Base-by-base conservation (phyloP, 176 grass and related monocot genomes). In the Neostapfia colusana region DNA sequence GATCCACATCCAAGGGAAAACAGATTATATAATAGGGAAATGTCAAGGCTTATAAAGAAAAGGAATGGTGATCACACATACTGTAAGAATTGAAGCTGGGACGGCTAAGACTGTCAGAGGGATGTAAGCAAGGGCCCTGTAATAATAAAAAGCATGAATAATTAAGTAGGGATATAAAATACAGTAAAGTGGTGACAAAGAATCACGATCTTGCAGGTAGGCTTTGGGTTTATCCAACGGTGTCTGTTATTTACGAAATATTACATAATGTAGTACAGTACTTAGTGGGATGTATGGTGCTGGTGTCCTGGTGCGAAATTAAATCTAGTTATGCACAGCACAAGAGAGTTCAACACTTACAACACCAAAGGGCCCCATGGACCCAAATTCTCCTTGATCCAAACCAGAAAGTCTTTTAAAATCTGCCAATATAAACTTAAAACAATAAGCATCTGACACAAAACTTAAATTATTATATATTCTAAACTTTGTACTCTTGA, bases 351-450 rank as follows among this genome's bases (percentile, higher is more conserved):
- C 57, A 75, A 49, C 61, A 86, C 92, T 99, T 99, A 99, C 95
- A 99, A 73, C 50, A 99, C 89, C 75, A 99, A 63, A 92, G 95
- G 95, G 79, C 95, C 95, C 95, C 95, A 99, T 81, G 92, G 87
- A 64, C 96, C 96, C 61, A 99, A 68, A 82, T 87, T 98, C 57
- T 90, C 87, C 89, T 95, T 99, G 77, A 99, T 86, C 96, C 96
- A 99, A 78, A 88, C 63, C 61, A 99, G 73, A 75, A 99, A 99
- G 36, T 92, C 87, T 83, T 95, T 99, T 82, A 99, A 69, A 86
- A 98, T 98, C 95, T 98, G 84, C 66, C 66, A 75, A 74, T 36
- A 43, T 20, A 84, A 73, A 72, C 25, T 44, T 45, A 65, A 74
- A 79, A 67, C 4, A 69, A 37, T 69, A 63, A 64, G 51, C 3